These are phyloP conservation scores for Puccinia hordei DNA, from an alignment of 1,284 basidiomycete species.

Conservation along the genomic window DNA sequence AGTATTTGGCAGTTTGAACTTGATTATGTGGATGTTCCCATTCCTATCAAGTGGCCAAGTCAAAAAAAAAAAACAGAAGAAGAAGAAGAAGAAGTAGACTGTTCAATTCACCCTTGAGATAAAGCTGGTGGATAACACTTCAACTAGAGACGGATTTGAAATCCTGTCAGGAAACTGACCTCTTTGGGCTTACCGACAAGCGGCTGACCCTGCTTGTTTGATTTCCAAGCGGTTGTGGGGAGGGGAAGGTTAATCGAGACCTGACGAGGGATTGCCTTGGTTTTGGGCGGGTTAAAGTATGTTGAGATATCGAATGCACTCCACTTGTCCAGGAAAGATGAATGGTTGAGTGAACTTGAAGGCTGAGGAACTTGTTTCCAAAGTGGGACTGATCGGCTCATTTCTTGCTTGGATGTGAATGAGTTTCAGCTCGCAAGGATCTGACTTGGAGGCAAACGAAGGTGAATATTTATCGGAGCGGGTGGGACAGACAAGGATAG, in stretches of 20 bases:
- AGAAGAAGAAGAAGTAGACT: no score
- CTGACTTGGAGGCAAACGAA: no score
- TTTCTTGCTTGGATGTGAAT: no score
- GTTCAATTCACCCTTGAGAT: constrained; percentile 39
- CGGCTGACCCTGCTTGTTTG: constrained; percentile 52
- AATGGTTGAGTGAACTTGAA: background rate
- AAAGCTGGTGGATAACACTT: no score
- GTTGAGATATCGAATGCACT: constrained; percentile 63
- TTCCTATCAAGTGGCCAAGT: constrained; percentile 22
- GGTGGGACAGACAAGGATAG: no score
- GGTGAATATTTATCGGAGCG: no score
- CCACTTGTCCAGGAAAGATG: constrained; percentile 39
- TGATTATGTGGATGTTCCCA: constrained; percentile 72
- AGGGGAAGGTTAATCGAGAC: constrained; percentile 76
- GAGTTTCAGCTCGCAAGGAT: no score
- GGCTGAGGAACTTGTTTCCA: constrained; percentile 11
- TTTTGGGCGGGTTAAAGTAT: constrained; percentile 68
- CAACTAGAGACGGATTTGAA: no score
- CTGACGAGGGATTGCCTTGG: constrained; percentile 68
- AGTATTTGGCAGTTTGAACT: constrained; percentile 91
- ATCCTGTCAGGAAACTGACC: no score
- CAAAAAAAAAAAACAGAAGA: background rate
- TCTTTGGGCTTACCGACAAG: constrained; percentile 32
- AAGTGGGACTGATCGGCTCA: constrained; percentile 6
- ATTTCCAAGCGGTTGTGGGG: constrained; percentile 66